A percentile compares a stretch with the other conserved stretches of the same genome.
Conservation (phyloP, 1,284 basidiomycete species). For the Cutaneotrichosporon cyanovorans region DNA sequence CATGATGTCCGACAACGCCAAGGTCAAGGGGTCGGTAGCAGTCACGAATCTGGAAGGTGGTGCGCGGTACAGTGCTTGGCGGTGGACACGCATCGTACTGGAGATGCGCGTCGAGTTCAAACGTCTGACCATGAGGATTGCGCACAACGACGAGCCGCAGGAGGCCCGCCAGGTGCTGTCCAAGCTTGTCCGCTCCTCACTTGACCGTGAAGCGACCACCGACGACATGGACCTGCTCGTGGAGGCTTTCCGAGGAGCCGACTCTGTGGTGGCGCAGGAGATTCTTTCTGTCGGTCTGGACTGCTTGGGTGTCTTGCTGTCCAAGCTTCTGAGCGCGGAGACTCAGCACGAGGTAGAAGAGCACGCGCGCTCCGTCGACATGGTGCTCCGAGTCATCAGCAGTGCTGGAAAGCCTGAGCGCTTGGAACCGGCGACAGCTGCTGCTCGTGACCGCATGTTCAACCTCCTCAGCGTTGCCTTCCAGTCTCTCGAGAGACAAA, state of each 20-base stretch:
- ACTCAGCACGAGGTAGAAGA: conserved; percentile 24
- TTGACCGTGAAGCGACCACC: conserved; percentile 32
- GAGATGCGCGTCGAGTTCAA: conserved; percentile 45
- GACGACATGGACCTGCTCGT: conserved; percentile 42
- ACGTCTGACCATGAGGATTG: conserved; percentile 33
- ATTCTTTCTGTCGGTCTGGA: conserved; percentile 37
- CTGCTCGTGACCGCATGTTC: conserved; percentile 32
- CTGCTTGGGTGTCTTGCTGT: conserved; percentile 27
- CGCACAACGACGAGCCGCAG: conserved; percentile 27
- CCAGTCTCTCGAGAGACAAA: conserved; percentile 33
- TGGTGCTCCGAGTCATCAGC: conserved; percentile 33
- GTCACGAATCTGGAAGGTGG: conserved; percentile 24
- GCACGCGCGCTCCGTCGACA: conserved; percentile 24
- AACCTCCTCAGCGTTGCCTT: conserved; percentile 31
- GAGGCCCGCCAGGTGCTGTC: conserved; percentile 31
- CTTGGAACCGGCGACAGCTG: conserved; percentile 6
- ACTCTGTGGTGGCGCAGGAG: conserved; percentile 34
- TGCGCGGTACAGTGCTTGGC: conserved; percentile 36
- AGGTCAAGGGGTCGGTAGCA: conserved; percentile 13
- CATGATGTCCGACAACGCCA: conserved; percentile 40
- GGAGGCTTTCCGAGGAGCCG: conserved; percentile 40
- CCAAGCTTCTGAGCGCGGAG: conserved; percentile 32
- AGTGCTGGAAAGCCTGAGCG: conserved; percentile 17
- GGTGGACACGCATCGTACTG: conserved; percentile 40
- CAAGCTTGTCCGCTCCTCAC: conserved; percentile 27